phyloP scores from a whole-genome alignment of 2,329 filamentous ascomycete genomes.

The Trichoderma sp. region DNA sequence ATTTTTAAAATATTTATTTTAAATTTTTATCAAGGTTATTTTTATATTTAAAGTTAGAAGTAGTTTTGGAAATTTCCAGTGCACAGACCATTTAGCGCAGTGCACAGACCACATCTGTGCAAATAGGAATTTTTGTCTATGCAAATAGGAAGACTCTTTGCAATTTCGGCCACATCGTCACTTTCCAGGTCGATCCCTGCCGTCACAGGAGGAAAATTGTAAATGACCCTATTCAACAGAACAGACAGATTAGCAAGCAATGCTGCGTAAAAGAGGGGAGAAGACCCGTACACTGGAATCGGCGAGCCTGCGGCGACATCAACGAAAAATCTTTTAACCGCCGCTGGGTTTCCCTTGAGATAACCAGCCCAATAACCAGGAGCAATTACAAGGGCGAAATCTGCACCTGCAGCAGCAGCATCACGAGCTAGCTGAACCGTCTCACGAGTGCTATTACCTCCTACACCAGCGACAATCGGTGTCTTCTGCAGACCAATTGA shows the following conservation, averaged over 20 bases:
- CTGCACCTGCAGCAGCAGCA: not conserved
- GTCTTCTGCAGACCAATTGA: not conserved
- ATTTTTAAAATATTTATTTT: too few species aligned
- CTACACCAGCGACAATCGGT: not conserved
- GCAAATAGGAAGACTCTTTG: too few species aligned
- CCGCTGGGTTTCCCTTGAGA: not conserved
- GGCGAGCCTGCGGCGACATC: not conserved
- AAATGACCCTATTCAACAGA: not conserved
- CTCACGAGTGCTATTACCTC: conserved; percentile 5
- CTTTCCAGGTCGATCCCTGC: not conserved
- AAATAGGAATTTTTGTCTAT: not conserved
- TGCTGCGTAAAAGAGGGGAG: accelerated
- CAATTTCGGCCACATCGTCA: not conserved
- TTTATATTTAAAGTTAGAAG: too few species aligned
- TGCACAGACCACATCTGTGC: not conserved
- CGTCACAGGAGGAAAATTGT: conserved; percentile 1
- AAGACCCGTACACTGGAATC: not conserved
- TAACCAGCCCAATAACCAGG: not conserved
- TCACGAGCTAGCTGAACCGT: conserved; percentile 1
- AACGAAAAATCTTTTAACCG: not conserved
- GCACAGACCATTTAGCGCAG: too few species aligned
- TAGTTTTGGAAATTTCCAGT: too few species aligned
- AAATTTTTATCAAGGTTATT: too few species aligned
- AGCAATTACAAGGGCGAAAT: not conserved
- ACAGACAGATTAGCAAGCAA: not conserved